Conservation (phyloP, 2,329 filamentous ascomycete species). For the Fusarium oxysporum region DNA sequence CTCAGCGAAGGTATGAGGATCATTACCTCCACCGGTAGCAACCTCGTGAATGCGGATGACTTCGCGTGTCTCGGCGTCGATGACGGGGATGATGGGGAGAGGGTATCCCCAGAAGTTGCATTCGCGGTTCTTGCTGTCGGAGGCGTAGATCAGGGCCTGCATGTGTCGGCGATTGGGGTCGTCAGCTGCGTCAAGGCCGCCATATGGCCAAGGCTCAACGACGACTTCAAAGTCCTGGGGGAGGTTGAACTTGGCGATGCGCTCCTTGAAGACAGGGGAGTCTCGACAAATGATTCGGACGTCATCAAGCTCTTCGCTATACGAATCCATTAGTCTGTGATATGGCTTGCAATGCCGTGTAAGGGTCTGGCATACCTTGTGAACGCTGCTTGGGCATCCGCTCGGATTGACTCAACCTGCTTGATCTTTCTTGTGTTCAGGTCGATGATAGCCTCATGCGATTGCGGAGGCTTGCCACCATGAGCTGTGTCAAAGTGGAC, state of each 20-base stretch:
- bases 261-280: not conserved
- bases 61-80: conserved; percentile 47
- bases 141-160: conserved; percentile 51
- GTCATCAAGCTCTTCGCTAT: not conserved
- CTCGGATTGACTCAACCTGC: not conserved
- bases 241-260: conserved; percentile 36
- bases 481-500: not conserved
- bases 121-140: conserved; percentile 52
- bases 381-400: not conserved
- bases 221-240: conserved; percentile 47
- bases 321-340: not conserved
- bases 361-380: not conserved
- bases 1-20: conserved; percentile 26
- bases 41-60: conserved; percentile 51
- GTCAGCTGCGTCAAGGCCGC: conserved; percentile 42
- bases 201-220: conserved; percentile 51
- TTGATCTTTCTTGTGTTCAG: not conserved
- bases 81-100: conserved; percentile 60
- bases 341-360: too few species aligned
- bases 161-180: conserved; percentile 49
- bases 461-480: not conserved
- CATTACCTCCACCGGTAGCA: conserved; percentile 49
- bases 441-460: not conserved
- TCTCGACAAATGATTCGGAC: not conserved
- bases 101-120: conserved; percentile 69